phyloP scores from a whole-genome alignment of 129 eudicot genomes.

The Flaveria linearis region DNA sequence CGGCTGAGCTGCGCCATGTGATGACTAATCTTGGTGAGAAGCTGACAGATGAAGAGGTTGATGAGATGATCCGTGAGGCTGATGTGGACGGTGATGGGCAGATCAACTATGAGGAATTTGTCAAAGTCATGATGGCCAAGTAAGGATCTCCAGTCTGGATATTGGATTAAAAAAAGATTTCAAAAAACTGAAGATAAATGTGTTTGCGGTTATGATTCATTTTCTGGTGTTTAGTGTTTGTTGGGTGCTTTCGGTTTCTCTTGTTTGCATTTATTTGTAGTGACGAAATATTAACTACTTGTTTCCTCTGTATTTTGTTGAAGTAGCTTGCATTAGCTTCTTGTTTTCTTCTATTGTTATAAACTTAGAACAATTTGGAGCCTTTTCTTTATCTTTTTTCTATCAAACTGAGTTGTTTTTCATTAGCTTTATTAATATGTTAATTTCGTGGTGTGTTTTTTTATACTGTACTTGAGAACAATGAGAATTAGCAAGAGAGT shows the following conservation, averaged over 20 bases:
- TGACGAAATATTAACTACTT: constrained; percentile 41
- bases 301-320: constrained; percentile 43
- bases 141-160: constrained; percentile 44
- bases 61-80: constrained; percentile 82
- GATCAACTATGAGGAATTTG: constrained; percentile 87
- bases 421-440: not conserved
- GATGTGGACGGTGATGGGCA: constrained; percentile 85
- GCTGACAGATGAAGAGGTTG: constrained; percentile 74
- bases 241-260: constrained; percentile 39
- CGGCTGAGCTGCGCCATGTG: constrained; percentile 74
- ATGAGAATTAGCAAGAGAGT: too few species aligned
- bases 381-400: constrained; percentile 21
- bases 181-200: constrained; percentile 24
- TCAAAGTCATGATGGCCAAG: constrained; percentile 92
- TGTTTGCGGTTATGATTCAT: constrained; percentile 43
- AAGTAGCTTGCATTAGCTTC: constrained; percentile 39
- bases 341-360: constrained; percentile 27
- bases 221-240: constrained; percentile 40
- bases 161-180: constrained; percentile 14
- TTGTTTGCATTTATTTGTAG: constrained; percentile 52
- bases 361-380: constrained; percentile 40
- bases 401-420: constrained; percentile 11
- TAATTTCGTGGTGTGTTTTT: not conserved
- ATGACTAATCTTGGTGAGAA: constrained; percentile 88
- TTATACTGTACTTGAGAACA: too few species aligned